These are phyloP conservation scores for Xylariaceae sp. DNA, from an alignment of 2,329 filamentous ascomycete species.

Conservation along the genomic window DNA sequence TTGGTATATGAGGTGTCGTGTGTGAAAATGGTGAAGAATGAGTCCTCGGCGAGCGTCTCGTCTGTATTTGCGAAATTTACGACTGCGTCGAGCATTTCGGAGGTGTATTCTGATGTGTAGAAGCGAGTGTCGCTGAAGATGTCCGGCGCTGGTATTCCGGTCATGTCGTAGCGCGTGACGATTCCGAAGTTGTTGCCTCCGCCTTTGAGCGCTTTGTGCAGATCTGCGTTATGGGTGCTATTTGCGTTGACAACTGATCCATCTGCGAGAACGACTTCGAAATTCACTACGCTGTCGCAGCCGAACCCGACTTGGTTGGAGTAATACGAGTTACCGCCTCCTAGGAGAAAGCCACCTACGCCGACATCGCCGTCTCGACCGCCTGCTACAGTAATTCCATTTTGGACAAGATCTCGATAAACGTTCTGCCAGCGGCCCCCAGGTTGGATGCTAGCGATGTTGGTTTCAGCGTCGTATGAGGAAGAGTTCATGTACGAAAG, in stretches of 20 bases:
- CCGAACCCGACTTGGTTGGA: conserved; percentile 11
- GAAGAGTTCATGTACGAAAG: conserved; percentile 37
- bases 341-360: conserved; percentile 30
- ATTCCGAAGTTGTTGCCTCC: conserved; percentile 48
- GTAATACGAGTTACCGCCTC: conserved; percentile 17
- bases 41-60: conserved; percentile 22
- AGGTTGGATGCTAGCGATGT: conserved; percentile 33
- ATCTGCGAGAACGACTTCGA: conserved; percentile 16
- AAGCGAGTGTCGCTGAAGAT: conserved; percentile 22
- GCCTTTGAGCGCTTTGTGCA: conserved; percentile 47
- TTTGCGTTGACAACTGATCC: conserved; percentile 40
- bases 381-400: conserved; percentile 26
- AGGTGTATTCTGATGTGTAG: conserved; percentile 16
- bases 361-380: conserved; percentile 32
- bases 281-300: conserved; percentile 16
- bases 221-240: conserved; percentile 35
- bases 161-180: conserved; percentile 36
- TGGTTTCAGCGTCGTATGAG: conserved; percentile 29
- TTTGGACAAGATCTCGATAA: conserved; percentile 22
- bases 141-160: conserved; percentile 27
- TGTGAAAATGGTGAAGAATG: conserved; percentile 21
- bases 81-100: conserved; percentile 21
- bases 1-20: conserved; percentile 9
- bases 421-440: conserved; percentile 30
- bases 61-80: conserved; percentile 21